A percentile compares a stretch with the other conserved stretches of the same genome.
phyloP scores from a whole-genome alignment of 257 asterid genomes.

The Fraxinus excelsior region DNA sequence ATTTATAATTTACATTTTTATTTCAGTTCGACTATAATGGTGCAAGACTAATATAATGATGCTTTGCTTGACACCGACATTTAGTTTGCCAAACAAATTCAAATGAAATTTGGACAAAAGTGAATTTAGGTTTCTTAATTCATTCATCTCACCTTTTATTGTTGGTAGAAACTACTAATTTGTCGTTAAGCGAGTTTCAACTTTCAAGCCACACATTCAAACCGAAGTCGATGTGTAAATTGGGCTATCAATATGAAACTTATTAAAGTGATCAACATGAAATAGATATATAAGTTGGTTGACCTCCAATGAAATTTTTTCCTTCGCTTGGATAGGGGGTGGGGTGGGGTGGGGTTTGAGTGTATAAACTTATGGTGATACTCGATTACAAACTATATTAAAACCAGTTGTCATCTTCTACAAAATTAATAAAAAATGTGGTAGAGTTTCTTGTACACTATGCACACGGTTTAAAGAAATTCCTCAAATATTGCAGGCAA shows the following conservation, averaged over 20 bases:
- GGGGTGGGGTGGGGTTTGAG: too few relatives aligned
- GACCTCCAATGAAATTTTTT: too few relatives aligned
- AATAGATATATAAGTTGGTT: too few relatives aligned
- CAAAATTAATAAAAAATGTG: background rate
- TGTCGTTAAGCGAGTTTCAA: background rate
- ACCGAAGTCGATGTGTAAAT: background rate
- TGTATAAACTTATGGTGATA: too few relatives aligned
- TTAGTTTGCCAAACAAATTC: background rate
- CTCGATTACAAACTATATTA: background rate
- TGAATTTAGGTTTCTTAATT: background rate
- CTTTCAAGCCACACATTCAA: background rate
- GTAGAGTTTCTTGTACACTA: conserved; percentile 8
- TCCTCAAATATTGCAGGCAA: conserved; percentile 17
- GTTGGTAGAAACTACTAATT: too few relatives aligned
- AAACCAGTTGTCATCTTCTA: background rate
- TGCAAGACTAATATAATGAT: background rate
- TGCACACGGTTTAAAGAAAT: conserved; percentile 14
- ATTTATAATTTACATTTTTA: background rate
- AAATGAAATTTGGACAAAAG: background rate
- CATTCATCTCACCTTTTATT: too few relatives aligned
- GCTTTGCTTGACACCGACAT: background rate
- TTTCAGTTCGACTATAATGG: background rate
- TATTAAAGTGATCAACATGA: background rate
- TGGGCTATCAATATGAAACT: background rate
- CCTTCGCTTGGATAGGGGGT: too few relatives aligned